A percentile compares a stretch with the other conserved stretches of the same genome.
These are phyloP conservation scores for Mucor circinelloides DNA, from an alignment of 371 early-diverging fungal species.

Conservation along the genomic window DNA sequence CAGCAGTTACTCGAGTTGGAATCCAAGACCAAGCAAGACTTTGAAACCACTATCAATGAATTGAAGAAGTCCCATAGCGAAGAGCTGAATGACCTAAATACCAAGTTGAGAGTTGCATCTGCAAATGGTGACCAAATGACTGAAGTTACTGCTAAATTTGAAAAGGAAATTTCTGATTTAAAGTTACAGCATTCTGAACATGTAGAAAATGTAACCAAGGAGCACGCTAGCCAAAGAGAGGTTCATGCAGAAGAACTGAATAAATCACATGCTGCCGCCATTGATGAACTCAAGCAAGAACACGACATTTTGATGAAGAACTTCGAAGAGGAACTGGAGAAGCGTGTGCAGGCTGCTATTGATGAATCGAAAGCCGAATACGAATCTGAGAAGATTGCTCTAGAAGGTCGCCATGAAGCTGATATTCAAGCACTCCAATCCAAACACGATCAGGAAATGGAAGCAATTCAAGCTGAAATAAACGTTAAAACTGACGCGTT, in stretches of 20 bases:
- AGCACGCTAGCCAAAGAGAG: slow-evolving; percentile 20
- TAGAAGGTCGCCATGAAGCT: slow-evolving; percentile 3
- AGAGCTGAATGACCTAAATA: slow-evolving; percentile 3
- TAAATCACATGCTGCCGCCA: slow-evolving; percentile 2
- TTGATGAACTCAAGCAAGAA: slow-evolving; percentile 16
- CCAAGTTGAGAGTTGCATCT: slow-evolving; percentile 1
- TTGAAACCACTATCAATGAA: background rate
- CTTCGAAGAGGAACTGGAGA: background rate
- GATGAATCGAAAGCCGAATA: slow-evolving; percentile 5
- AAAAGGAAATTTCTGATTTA: slow-evolving; percentile 19
- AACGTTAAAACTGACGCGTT: background rate
- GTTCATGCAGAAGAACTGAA: background rate
- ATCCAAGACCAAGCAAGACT: background rate
- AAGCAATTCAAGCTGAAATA: background rate
- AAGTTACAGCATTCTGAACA: slow-evolving; percentile 31
- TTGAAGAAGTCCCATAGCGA: slow-evolving; percentile 6
- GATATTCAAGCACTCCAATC: slow-evolving; percentile 4
- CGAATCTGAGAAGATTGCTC: background rate
- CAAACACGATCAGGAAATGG: background rate
- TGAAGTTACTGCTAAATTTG: slow-evolving; percentile 5
- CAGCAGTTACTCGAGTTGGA: background rate
- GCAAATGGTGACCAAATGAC: background rate
- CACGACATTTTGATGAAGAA: slow-evolving; percentile 11
- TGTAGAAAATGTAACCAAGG: slow-evolving; percentile 11
- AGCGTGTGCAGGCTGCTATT: slow-evolving; percentile 1